These are phyloP conservation scores for Aureobasidium sp. DNA, from an alignment of 2,329 filamentous ascomycete genomes.

Conservation along the genomic window DNA sequence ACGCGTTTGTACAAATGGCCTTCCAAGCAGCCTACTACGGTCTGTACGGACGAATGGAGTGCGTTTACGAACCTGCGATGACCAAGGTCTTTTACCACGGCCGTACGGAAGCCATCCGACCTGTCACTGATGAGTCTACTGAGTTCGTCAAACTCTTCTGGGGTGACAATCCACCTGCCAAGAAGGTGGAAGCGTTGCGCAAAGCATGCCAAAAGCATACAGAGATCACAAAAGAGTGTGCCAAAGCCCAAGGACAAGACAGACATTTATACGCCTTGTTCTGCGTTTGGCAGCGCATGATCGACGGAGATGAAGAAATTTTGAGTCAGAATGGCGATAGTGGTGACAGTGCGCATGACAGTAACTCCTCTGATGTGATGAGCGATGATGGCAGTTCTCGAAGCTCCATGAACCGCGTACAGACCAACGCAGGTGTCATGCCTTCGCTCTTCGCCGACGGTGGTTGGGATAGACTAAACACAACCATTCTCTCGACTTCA, in stretches of 20 bases:
- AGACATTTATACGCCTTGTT: conserved; percentile 89
- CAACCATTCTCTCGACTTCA: conserved; percentile 88
- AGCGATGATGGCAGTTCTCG: conserved; percentile 42
- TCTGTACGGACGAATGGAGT: conserved; percentile 86
- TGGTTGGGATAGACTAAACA: conserved; percentile 94
- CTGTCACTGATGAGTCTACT: conserved; percentile 74
- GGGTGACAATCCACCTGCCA: conserved; percentile 73
- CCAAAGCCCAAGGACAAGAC: conserved; percentile 85
- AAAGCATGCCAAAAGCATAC: conserved; percentile 79
- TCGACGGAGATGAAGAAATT: conserved; percentile 61
- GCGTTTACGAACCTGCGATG: conserved; percentile 97
- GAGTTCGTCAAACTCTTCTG: conserved; percentile 91
- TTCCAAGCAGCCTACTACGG: conserved; percentile 98
- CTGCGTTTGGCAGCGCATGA: conserved; percentile 84
- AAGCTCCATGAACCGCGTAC: conserved; percentile 42
- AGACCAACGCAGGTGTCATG: conserved; percentile 46
- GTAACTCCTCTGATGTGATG: conserved; percentile 33
- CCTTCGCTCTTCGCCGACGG: conserved; percentile 78
- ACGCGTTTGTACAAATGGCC: conserved; percentile 98
- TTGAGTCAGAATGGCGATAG: conserved; percentile 41
- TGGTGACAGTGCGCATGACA: conserved; percentile 49
- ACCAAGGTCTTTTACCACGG: conserved; percentile 91
- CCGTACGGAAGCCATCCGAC: conserved; percentile 84
- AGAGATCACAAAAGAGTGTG: conserved; percentile 70
- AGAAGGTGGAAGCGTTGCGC: conserved; percentile 78